Conservation (phyloP, 805 yeast species). For the Phaffomyces thermotolerans region DNA sequence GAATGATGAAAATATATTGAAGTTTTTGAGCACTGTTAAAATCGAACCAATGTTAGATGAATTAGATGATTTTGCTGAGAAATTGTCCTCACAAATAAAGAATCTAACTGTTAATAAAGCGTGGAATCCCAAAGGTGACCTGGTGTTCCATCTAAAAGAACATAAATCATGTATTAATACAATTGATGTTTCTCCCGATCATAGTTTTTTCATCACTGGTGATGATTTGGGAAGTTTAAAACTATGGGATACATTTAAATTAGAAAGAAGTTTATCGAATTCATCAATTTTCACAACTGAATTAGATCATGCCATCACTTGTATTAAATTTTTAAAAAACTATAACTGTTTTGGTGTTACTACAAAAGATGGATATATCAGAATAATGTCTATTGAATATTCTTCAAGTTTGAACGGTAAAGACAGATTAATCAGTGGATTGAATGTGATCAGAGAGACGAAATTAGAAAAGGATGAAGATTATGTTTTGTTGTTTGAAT, state of each 20-base stretch:
- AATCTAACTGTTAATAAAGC: constrained; percentile 9
- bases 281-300: constrained; percentile 40
- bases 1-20: constrained; percentile 51
- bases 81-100: constrained; percentile 3
- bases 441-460: constrained; percentile 34
- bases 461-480: constrained; percentile 30
- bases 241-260: constrained; percentile 67
- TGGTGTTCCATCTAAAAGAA: constrained; percentile 60
- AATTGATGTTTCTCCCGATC: constrained; percentile 52
- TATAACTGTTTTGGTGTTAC: constrained; percentile 53
- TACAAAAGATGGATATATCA: constrained; percentile 30
- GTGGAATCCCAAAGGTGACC: constrained; percentile 39
- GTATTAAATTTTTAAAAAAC: constrained; percentile 43
- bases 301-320: constrained; percentile 42
- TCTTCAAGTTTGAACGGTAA: constrained; percentile 12
- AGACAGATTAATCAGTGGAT: constrained; percentile 8
- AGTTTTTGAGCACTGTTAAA: constrained; percentile 44
- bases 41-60: constrained; percentile 53
- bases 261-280: constrained; percentile 55
- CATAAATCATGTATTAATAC: constrained; percentile 54
- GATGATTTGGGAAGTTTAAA: constrained; percentile 67
- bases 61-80: constrained; percentile 62
- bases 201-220: constrained; percentile 66
- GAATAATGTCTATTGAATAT: constrained; percentile 31
- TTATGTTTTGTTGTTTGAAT: constrained; percentile 37